These are phyloP conservation scores for Petrea volubilis DNA, from an alignment of 257 asterid genomes.

Conservation along the genomic window DNA sequence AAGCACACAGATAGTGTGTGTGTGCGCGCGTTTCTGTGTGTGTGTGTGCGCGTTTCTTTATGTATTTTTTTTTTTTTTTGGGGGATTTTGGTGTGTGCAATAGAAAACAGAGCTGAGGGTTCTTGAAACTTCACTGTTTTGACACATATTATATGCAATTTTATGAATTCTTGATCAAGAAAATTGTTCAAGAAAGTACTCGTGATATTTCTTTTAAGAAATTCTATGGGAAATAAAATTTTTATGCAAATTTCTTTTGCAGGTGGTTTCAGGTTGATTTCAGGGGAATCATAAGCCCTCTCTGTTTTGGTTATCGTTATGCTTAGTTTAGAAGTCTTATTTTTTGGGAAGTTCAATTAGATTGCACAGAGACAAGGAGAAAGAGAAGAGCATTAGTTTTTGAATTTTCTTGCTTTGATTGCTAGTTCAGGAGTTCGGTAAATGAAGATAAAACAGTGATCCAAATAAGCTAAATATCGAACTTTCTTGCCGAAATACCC, in stretches of 20 bases:
- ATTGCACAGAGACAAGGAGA: not conserved
- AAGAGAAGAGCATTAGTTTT: not conserved
- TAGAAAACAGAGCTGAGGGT: not conserved
- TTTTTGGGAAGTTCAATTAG: not conserved
- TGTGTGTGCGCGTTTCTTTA: not conserved
- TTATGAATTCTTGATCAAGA: not conserved
- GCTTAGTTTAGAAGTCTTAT: not conserved
- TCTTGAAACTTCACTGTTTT: not conserved
- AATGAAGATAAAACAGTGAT: not conserved
- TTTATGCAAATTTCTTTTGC: slow-evolving; percentile 1
- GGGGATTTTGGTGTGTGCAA: not conserved
- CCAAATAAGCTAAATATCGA: not conserved
- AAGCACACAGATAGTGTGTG: not conserved
- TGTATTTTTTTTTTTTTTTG: too few species aligned
- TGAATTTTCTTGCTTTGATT: not conserved
- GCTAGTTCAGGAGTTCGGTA: not conserved
- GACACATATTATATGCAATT: not conserved
- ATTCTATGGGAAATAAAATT: not conserved
- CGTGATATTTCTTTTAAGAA: not conserved
- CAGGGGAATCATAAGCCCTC: slow-evolving; percentile 7
- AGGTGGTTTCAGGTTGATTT: slow-evolving; percentile 18
- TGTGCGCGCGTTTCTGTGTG: not conserved
- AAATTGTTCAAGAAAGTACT: not conserved
- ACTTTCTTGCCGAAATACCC: not conserved
- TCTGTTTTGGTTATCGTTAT: not conserved